Base-by-base conservation (phyloP, 2,329 filamentous ascomycete genomes). In the Fusarium nodosum region DNA sequence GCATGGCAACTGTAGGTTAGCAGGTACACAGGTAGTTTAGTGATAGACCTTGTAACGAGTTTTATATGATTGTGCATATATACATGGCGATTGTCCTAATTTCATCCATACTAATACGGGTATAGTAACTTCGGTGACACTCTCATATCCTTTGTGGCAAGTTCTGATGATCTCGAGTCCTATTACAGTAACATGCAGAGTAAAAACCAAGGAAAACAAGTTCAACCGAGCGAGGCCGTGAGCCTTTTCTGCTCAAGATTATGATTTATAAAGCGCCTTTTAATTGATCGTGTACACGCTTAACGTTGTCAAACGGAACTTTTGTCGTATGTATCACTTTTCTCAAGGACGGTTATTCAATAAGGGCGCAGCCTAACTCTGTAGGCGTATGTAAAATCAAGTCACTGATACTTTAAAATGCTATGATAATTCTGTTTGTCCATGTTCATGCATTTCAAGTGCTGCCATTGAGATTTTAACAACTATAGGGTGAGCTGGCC, bases 61-160 rank as follows among this genome's bases (percentile, higher is more conserved):
- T 18, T 26, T 13, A 12, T 6, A 38, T n/a, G 31, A 50, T 36
- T 33, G 22, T 36, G 34, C 12, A 45, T 30, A n/a, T 15, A n/a
- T 22, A 52, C 12, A 24, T 26, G 11, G n/a, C 15, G 38, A 6
- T 31, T 13, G 11, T 30, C 22, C 15, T n/a, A 12, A n/a, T 16
- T 22, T 28, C 5, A 12, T 22, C 31, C 4, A 20, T 13, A 24
- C 47, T 36, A 56, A 26, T 26, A 63, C 63, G 8, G 10, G 18
- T 38, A 38, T 9, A 6, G 10, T 38, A n/a, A 57, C 64, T 42
- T 73, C 69, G 51, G 64, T 65, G 2, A 72, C 48, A 15, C 52
- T 59, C 50, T 67, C 62, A 1, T 33, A 20, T 24, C 47, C 62
- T 30, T 64, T 57, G 15, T 60, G 31, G 45, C 55, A 72, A 12